phyloP scores from a whole-genome alignment of 2,329 filamentous ascomycete species.

The Colletotrichum noveboracense region DNA sequence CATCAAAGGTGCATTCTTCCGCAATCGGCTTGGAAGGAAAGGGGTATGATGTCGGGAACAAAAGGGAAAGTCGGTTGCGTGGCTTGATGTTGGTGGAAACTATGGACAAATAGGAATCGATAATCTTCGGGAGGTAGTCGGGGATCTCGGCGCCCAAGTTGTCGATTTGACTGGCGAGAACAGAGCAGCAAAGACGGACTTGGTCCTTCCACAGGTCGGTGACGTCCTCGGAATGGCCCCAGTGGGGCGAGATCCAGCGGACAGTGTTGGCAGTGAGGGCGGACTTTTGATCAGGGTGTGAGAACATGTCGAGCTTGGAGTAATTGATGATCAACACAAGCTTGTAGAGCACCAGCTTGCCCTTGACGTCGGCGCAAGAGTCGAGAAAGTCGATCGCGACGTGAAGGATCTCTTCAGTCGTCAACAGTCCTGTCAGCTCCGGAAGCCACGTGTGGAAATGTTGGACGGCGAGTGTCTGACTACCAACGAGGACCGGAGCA shows the following conservation, averaged over 20 bases:
- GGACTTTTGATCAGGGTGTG: conserved; percentile 75
- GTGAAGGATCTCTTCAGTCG: conserved; percentile 84
- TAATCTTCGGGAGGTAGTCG: conserved; percentile 87
- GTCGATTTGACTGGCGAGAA: conserved; percentile 84
- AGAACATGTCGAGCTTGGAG: conserved; percentile 81
- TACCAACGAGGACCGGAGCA: conserved; percentile 86
- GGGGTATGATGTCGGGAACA: conserved; percentile 90
- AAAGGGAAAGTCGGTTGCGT: conserved; percentile 76
- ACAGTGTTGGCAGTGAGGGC: conserved; percentile 82
- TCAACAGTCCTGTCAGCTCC: conserved; percentile 79
- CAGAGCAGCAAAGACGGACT: conserved; percentile 90
- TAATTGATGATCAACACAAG: conserved; percentile 93
- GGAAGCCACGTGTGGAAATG: conserved; percentile 98
- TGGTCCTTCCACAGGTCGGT: conserved; percentile 92
- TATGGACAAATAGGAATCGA: conserved; percentile 86
- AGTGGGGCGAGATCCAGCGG: conserved; percentile 91
- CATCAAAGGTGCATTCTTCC: conserved; percentile 73
- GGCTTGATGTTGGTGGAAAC: conserved; percentile 57
- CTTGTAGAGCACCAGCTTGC: conserved; percentile 91
- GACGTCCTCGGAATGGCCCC: conserved; percentile 77
- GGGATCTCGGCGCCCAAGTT: conserved; percentile 82
- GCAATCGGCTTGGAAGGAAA: conserved; percentile 78
- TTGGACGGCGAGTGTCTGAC: conserved; percentile 92
- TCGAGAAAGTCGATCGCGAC: conserved; percentile 95
- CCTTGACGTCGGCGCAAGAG: conserved; percentile 84